Evolutionary conservation across 1,284 basidiomycete genomes (phyloP).

Genomic region (Boletus holoroseus): DNA sequence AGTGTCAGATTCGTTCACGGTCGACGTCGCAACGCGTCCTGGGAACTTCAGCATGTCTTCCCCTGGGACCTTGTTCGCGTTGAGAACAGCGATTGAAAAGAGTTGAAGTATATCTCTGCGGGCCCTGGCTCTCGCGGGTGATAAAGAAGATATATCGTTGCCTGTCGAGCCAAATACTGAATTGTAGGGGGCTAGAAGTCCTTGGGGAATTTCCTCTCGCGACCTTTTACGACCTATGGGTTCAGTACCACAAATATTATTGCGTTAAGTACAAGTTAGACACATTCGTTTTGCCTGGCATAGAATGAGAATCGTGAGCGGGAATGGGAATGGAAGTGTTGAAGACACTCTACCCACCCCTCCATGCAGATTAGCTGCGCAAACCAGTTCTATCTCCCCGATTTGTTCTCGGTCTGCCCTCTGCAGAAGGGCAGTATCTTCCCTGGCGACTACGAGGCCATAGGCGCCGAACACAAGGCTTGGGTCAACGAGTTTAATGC

Average conservation of each 20-base stretch:
- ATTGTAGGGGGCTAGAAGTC: not conserved
- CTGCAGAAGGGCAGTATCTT: conserved; percentile 7
- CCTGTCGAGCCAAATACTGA: not conserved
- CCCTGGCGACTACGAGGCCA: conserved; percentile 4
- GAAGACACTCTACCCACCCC: not conserved
- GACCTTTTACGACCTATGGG: conserved; percentile 1
- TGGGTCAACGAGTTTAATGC: conserved; percentile 61
- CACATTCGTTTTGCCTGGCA: conserved; percentile 9
- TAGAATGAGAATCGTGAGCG: conserved; percentile 7
- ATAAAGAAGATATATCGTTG: not conserved
- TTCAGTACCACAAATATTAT: not conserved
- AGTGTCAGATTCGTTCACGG: conserved; percentile 1
- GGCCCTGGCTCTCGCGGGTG: conserved; percentile 8
- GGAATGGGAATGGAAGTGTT: not conserved
- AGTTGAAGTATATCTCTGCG: not conserved
- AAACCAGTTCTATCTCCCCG: conserved; percentile 13
- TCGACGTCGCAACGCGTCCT: not conserved
- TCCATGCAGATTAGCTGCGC: conserved; percentile 2
- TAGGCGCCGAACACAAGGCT: conserved; percentile 46
- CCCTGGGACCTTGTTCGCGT: conserved; percentile 3
- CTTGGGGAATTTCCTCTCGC: conserved; percentile 8
- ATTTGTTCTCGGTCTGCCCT: conserved; percentile 10
- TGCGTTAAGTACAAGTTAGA: not conserved
- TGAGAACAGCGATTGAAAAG: conserved; percentile 11
- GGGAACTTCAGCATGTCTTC: conserved; percentile 5